A percentile compares a stretch with the other conserved stretches of the same genome.
These are phyloP conservation scores for Angomonas ambiguus DNA, from an alignment of 208 protist genomes.

Conservation along the genomic window DNA sequence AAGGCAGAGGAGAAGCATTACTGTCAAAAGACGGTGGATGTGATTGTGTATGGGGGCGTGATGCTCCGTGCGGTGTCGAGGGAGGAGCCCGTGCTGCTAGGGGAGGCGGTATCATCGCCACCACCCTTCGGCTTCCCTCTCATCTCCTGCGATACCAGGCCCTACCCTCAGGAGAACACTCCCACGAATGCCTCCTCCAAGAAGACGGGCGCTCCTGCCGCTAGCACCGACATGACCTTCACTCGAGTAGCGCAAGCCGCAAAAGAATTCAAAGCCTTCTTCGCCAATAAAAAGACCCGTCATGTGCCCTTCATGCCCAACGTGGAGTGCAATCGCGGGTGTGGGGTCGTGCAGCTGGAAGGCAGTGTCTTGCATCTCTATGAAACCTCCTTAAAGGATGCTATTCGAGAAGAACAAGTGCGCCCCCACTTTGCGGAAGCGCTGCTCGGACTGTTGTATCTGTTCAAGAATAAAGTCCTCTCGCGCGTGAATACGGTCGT, in stretches of 20 bases:
- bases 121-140: slow-evolving; percentile 71
- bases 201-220: too few species aligned
- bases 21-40: slow-evolving; percentile 72
- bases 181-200: slow-evolving; percentile 19
- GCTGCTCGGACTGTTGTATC: slow-evolving; percentile 72
- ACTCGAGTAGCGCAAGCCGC: slow-evolving; percentile 45
- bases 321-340: slow-evolving; percentile 62
- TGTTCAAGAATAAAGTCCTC: slow-evolving; percentile 49
- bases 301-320: slow-evolving; percentile 61
- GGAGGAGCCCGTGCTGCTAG: slow-evolving; percentile 42
- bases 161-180: slow-evolving; percentile 23
- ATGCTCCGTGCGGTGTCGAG: slow-evolving; percentile 70
- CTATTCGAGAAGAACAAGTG: slow-evolving; percentile 67
- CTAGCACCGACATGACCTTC: slow-evolving; percentile 57
- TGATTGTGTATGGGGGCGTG: slow-evolving; percentile 69
- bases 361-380: slow-evolving; percentile 78
- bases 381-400: slow-evolving; percentile 69
- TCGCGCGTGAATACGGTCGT: slow-evolving; percentile 68
- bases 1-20: slow-evolving; percentile 41
- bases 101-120: slow-evolving; percentile 18
- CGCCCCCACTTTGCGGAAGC: slow-evolving; percentile 74
- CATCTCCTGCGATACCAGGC: slow-evolving; percentile 68
- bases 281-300: slow-evolving; percentile 39
- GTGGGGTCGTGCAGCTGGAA: slow-evolving; percentile 65
- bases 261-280: slow-evolving; percentile 55